phyloP scores from a whole-genome alignment of 306 rosid species.

The Pterocarpus macrocarpus region DNA sequence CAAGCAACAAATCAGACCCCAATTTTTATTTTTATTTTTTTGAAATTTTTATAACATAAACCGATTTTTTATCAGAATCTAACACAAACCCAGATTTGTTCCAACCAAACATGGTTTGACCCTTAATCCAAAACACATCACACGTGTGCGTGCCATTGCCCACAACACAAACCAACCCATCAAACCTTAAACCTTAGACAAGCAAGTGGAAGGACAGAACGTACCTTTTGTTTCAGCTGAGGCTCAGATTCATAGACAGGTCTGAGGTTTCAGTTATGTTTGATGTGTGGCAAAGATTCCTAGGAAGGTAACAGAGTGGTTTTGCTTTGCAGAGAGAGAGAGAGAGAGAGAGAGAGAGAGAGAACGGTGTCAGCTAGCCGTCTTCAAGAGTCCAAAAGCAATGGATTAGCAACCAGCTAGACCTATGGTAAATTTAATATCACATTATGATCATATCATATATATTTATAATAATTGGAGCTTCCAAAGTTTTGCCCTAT shows the following conservation, averaged over 20 bases:
- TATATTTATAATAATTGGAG: conserved; percentile 13
- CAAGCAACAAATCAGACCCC: conserved; percentile 48
- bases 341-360: conserved; percentile 19
- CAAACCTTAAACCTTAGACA: background rate
- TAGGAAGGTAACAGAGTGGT: background rate
- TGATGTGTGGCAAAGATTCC: conserved; percentile 36
- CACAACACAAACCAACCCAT: background rate
- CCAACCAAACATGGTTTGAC: background rate
- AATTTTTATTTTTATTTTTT: background rate
- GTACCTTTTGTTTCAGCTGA: conserved; percentile 37
- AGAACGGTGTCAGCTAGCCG: background rate
- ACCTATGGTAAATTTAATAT: conserved; percentile 5
- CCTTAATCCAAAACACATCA: background rate
- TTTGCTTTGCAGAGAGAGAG: background rate
- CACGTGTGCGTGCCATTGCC: background rate
- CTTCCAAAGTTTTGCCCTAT: background rate
- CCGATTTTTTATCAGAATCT: conserved; percentile 1
- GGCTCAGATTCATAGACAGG: background rate
- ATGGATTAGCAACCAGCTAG: conserved; percentile 19
- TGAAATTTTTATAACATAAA: background rate
- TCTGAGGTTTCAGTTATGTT: conserved; percentile 22
- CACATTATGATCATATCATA: background rate
- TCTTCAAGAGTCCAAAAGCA: conserved; percentile 16
- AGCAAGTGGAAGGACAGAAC: background rate
- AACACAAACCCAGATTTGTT: conserved; percentile 27